Evolutionary conservation across 495 filamentous ascomycete species (phyloP), one percentile per base, ranked within the genome.

Genomic region (Hyaloscypha variabilis): DNA sequence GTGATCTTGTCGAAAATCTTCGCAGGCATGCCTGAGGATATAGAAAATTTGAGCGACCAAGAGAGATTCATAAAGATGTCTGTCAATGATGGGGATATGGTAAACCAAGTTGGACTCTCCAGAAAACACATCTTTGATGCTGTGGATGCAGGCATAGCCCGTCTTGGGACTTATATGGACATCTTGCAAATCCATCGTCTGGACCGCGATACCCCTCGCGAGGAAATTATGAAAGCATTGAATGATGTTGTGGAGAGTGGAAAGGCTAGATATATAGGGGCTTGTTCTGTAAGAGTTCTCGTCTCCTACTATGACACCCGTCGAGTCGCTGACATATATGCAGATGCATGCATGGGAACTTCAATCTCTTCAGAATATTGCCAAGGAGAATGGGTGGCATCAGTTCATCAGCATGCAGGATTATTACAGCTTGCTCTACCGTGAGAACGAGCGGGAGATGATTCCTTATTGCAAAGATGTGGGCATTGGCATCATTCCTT

Each of bases 371-470:
- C 86, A 74, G 46, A 71, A 71, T 63, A 73, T 76, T 4, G 82
- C 82, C 0, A 76, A 80, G 49, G 73, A 73, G 69, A 73, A 87
- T 58, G 79, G 80, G 8, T 88, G 83, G 85, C 86, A 84, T 2
- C 82, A 85, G 67, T 89, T 88, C 67, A 77, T 88, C 58, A 78
- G 74, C 2, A 88, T 89, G 86, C 87, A 89, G 73, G 84, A 84
- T 63, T 77, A 76, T 58, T 81, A 88, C 63, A 88, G 87, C 69
- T 74, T 87, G 2, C 71, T 83, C 24, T 88, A 88, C 69, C 77
- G 86, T 1, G 86, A 89, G 70, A 86, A 89, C 64, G 86, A 89
- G 67, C 73, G 83, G 17, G 86, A 88, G 68, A 88, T 88, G 86
- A 80, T 79, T 51, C 81, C 77, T 3, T 79, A 88, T 77, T 90